Percentiles rank a stretch among this genome's conserved stretches.
phyloP scores from a whole-genome alignment of 2,329 filamentous ascomycete species.

The Byssoonygena ceratinophila region DNA sequence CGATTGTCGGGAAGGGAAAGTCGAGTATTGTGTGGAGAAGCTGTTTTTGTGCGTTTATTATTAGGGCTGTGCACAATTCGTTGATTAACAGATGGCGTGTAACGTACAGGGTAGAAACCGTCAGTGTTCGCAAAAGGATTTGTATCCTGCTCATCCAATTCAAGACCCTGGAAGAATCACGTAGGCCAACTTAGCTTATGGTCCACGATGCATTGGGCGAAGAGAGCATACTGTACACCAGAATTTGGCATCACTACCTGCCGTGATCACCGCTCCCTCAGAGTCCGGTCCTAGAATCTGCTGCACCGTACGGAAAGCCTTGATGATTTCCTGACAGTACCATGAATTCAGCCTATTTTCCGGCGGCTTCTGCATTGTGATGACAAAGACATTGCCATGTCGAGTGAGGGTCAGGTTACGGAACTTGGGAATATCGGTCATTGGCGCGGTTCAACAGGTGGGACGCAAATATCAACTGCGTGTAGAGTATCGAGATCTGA shows the following conservation, averaged over 20 bases:
- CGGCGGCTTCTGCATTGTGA: slow-evolving; percentile 46
- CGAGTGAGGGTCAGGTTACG: slow-evolving; percentile 39
- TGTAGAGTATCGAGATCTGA: background rate
- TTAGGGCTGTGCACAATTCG: background rate
- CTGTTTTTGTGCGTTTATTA: slow-evolving; percentile 26
- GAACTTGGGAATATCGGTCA: slow-evolving; percentile 25
- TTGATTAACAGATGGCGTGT: background rate
- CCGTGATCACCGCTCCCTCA: slow-evolving; percentile 45
- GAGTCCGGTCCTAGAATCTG: slow-evolving; percentile 38
- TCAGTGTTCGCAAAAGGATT: slow-evolving; percentile 48
- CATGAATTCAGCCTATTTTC: slow-evolving; percentile 45
- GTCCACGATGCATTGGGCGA: background rate
- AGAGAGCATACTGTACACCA: slow-evolving; percentile 37
- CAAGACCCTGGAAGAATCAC: slow-evolving; percentile 28
- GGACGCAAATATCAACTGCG: too few relatives aligned
- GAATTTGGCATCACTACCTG: slow-evolving; percentile 39
- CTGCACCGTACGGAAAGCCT: slow-evolving; percentile 40
- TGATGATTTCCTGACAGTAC: slow-evolving; percentile 41
- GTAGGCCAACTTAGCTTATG: background rate
- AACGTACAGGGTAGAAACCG: slow-evolving; percentile 47
- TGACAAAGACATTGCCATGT: slow-evolving; percentile 41
- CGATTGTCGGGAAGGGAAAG: slow-evolving; percentile 41
- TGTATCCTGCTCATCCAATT: slow-evolving; percentile 39
- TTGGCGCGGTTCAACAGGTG: slow-evolving; percentile 12
- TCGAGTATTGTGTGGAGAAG: slow-evolving; percentile 42